Base-by-base conservation (phyloP, 2,329 filamentous ascomycete species). In the Trichoderma arundinaceum region DNA sequence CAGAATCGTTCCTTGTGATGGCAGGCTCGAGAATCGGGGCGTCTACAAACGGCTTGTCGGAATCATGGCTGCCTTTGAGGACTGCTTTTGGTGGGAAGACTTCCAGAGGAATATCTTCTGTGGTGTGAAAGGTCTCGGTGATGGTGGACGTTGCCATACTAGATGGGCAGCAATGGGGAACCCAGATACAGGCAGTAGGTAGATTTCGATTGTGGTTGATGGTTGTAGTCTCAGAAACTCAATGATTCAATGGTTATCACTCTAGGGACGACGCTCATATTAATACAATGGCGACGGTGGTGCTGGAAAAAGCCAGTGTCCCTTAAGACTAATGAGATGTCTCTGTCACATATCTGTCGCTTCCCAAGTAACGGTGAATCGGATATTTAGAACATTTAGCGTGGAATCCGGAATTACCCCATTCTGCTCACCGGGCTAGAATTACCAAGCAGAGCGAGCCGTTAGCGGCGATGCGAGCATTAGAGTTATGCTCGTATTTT, bases 11-110 rank as follows among this genome's bases (percentile, higher is more conserved):
- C 4, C 48, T 44, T 8, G 49, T 44, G 28, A 53, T 35, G 28
- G 59, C 59, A 5, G 59, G 59, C 32, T 63, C 59, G 17, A 63
- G 48, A 39, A 63, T 63, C 12, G 59, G 59, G 15, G 48, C 59
- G 33, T 63, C 35, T 3, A 22, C 39, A 39, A 63, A 63, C 1
- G 39, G 17, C 4, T 44, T 63, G 4, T 63, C 49, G 7, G 35
- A 53, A 17, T 46, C 49, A 54, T 53, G 39, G 17, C 39, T 33
- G 49, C 49, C 59, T 15, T 54, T 63, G n/a, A 51, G 22, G 39
- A 38, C 48, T 9, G 49, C 49, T 4, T 54, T 43, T 6, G 39
- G 49, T 5, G 17, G 49, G 4, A 63, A 46, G 7, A 28, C 28
- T 22, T 52, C 32, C 7, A 63, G 32, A 22, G 49, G 49, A 19